Conservation (phyloP, 2,329 filamentous ascomycete genomes). For the Fusarium sp. region DNA sequence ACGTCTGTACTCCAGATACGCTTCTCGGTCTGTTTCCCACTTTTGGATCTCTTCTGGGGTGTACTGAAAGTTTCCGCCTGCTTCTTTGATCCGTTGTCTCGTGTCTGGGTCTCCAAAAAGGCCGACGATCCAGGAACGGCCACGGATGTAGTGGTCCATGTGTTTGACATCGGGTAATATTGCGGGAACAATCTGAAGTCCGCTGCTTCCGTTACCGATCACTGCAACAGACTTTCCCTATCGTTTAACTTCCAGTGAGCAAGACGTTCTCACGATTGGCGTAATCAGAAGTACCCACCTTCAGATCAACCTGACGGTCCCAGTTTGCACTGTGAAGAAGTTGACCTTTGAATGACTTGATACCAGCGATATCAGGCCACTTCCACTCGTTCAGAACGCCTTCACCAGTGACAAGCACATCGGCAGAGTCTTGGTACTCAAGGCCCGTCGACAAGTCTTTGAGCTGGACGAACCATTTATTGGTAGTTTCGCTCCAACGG, state of each 20-base stretch:
- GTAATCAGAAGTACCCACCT: not conserved
- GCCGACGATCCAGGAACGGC: slow-evolving; percentile 10
- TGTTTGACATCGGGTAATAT: slow-evolving; percentile 10
- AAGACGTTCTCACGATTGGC: fast-evolving
- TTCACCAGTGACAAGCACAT: slow-evolving; percentile 14
- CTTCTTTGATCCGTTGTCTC: slow-evolving; percentile 7
- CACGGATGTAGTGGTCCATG: slow-evolving; percentile 26
- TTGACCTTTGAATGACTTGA: not conserved
- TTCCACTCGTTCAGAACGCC: slow-evolving; percentile 26
- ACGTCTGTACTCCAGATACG: slow-evolving; percentile 13
- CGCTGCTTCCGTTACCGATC: slow-evolving; percentile 17
- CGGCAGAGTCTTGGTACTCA: slow-evolving; percentile 8
- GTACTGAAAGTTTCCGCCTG: slow-evolving; percentile 17
- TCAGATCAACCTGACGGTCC: slow-evolving; percentile 3
- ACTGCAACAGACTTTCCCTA: slow-evolving; percentile 16
- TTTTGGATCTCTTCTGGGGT: not conserved
- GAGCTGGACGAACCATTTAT: slow-evolving; percentile 19
- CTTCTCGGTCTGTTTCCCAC: slow-evolving; percentile 17
- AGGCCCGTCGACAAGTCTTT: slow-evolving; percentile 3
- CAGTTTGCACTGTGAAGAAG: slow-evolving; percentile 23
- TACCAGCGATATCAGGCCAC: slow-evolving; percentile 16
- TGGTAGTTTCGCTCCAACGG: slow-evolving; percentile 1
- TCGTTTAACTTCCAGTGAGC: fast-evolving
- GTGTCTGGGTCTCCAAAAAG: slow-evolving; percentile 19
- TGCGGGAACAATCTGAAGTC: slow-evolving; percentile 20